Base-by-base conservation (phyloP, 768 basidiomycete species). In the Dioszegia crocea region DNA sequence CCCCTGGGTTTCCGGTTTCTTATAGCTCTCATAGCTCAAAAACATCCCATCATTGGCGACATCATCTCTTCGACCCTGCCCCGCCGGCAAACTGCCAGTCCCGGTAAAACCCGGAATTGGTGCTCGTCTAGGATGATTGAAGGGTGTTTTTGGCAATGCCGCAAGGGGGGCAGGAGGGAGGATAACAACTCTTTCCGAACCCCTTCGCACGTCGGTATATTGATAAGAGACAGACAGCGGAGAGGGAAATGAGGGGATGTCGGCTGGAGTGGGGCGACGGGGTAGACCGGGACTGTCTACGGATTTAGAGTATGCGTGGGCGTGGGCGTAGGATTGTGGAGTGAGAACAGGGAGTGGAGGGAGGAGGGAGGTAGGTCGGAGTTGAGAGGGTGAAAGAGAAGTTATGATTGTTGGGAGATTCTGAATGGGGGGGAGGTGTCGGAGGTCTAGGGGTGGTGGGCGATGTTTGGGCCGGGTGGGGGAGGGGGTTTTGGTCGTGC, bases 381-480 rank as follows among this genome's bases (percentile, higher is more conserved):
- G 31, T 4, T 11, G 39, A 11, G 21, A 45, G 57, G 17, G 52
- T 31, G 43, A 29, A 61, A 31, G 29, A 16, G 19, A 14, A 59
- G 33, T 45, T 11, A 63, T 61, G 23, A 65, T 23, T 29, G 63
- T 50, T 8, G 67, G 67, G n/a, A 68, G 45, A 30, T 59, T 58
- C 1, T 29, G 12, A 14, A 27, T 33, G 4, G 56, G 49, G 10
- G 64, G 67, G n/a, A 61, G 51, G 52, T 27, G 33, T 8, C 44
- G 26, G 27, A 68, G 53, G 16, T 64, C 61, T n/a, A 68, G 43
- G 4, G 67, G 67, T 19, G 67, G 64, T 9, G 67, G 67, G 23
- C 67, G 56, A 41, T 49, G 47, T 45, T 64, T 65, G 33, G 45
- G 40, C 30, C 54, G 36, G 33, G 33, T 33, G 33, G 33, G 6